Base-by-base conservation (phyloP, 2,329 filamentous ascomycete genomes). In the Aspergillus melleus region DNA sequence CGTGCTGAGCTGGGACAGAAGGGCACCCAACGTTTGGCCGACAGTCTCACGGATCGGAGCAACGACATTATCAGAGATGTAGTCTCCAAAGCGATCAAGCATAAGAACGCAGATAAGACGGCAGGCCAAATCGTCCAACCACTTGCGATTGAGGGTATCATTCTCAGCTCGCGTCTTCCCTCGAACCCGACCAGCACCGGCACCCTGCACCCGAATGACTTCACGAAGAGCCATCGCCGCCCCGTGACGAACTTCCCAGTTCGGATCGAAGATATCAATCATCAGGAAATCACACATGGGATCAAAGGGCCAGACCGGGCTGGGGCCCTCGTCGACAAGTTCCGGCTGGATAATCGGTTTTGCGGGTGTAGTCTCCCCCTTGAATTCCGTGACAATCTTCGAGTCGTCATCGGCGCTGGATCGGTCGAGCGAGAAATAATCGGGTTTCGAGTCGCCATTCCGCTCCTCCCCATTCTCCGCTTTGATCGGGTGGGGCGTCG, bases 1-100 rank as follows among this genome's bases (percentile, higher is more conserved):
- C 1, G 88, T 81, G 0, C 92, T 88, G 6, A 99, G 83, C 73
- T 96, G 92, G 65, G 91, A 92, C 56, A 99, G 80, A 14, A 96
- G 86, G 12, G 94, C 92, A 68, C 94, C 96, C 14, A 99, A 82
- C 2, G 93, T 94, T 77, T 99, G 95, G 50, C 95, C 95, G 46
- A 96, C 91, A 0, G 93, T 96, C 79, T 99, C 95, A 65, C 95
- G 85, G 64, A 99, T 97, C 0, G 95, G 95, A 0, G 95, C 95
- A 46, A 99, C 92, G 0, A 96, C 96, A 55, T 92, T 99, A 75
- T 99, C 95, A 5, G 93, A 96, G 60, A 96, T 95, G 78, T 97
- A 99, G 72, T 99, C 95, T 58, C 93, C 96, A 72, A 99, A 99
- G 55, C 93, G 88, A 77, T 99, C 95, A 16, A 99, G 87, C 88